Base-by-base conservation (phyloP, 495 filamentous ascomycete genomes). In the Hyaloscypha finlandica region DNA sequence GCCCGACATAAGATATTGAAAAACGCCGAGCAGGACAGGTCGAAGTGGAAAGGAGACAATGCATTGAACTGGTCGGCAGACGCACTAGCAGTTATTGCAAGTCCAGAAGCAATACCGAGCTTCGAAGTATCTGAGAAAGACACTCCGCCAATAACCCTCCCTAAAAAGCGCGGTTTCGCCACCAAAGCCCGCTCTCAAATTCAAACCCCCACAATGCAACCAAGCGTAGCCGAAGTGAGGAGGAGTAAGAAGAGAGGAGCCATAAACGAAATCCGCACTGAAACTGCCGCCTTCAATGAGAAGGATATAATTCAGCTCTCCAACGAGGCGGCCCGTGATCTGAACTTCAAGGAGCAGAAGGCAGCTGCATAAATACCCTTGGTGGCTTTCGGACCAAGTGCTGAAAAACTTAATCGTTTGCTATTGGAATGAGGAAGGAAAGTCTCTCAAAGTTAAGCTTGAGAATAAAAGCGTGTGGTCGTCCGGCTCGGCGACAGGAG, bases 1-100 rank as follows among this genome's bases (percentile, higher is more conserved):
- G 57, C 32, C 22, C 59, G 69, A 11, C 55, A 48, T 22, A 61
- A 45, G n/a, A 4, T 45, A 56, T 5, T 12, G 1, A 67, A 56
- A 42, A 16, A 2, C 4, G 33, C 19, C 33, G 8, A 20, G 58
- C 12, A 20, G 32, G 32, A 37, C 35, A 37, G 12, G 12, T 6
- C 35, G 8, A 37, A 37, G 35, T 37, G 35, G 35, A 37, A 25
- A 25, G 2, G 25, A 25, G 25, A 25, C 2, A 25, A 25, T 25
- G 25, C 25, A 25, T 25, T 25, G 1, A 25, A 37, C 8, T 37
- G 35, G 35, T 37, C 42, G 16, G 42, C 9, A 48, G 42, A 48
- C 4, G 16, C 42, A 48, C 42, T 48, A 48, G 42, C 42, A 48
- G 2, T 19, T 4, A 14, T 48, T 3, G 16, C 42, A 48, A 48